Evolutionary conservation across 108 stramenopile genomes (phyloP), one percentile per base, ranked within the genome.

Genomic region (Parietichytrium sp.): DNA sequence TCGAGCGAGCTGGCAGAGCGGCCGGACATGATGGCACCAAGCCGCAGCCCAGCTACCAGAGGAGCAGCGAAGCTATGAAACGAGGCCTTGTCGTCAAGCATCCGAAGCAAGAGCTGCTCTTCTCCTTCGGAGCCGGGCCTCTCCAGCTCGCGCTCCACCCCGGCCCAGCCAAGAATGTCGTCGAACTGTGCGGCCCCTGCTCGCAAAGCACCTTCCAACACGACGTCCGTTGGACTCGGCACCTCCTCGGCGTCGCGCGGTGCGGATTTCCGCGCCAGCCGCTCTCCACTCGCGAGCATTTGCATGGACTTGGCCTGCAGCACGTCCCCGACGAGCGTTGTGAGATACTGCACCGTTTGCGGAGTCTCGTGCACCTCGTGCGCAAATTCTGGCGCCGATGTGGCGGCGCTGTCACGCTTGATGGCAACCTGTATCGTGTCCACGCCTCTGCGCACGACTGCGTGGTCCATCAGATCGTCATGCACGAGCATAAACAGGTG

Each of bases 401-500:
- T 20, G 18, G 54, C 13, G 15, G n/a, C 49, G 18, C 49, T 18
- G 38, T 72, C 61, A 42, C 61, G 61, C 23, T 33, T 42, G 12
- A 72, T 38, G 29, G 61, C 61, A 33, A 72, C 61, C 20, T 72
- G 61, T 23, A 72, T 42, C 38, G 61, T 72, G 20, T 72, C 61
- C 23, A 45, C 38, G 1, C 61, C 61, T n/a, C 61, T 33, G 6
- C 61, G 61, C 42, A 42, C 45, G 15, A 16, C n/a, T 13, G 61
- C 61, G 13, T 72, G 36, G 42, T 72, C 61, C 61, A 72, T 72
- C 61, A 72, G 36, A 27, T 72, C 61, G 33, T 72, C 61, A 20
- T 72, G 61, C 61, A 72, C 61, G 61, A 72, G 45, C 61, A 72
- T 72, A 20, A 72, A 72, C 38, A 72, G 61, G 42, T 72, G 61